Evolutionary conservation across 345 rosid genomes (phyloP).

Genomic region (Tarenaya hassleriana): DNA sequence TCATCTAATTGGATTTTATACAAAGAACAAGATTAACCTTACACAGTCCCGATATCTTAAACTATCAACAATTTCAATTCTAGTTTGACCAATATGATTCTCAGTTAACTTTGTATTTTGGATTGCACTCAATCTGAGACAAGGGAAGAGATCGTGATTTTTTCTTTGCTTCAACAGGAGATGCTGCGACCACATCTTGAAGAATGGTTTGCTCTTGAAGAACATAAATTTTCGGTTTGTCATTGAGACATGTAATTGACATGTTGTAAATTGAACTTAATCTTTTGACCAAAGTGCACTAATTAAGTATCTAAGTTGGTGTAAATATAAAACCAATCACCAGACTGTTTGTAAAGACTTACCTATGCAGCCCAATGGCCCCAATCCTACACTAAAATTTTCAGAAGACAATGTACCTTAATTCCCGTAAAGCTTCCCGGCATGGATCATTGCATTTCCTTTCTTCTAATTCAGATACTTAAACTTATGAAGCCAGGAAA

Average conservation of each 20-base stretch:
- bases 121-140: no score
- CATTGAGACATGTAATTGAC: constrained; percentile 16
- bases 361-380: constrained; percentile 12
- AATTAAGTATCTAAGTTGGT: constrained; percentile 5
- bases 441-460: neutral
- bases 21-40: no score
- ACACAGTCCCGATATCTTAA: no score
- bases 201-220: constrained; percentile 14
- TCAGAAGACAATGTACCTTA: neutral
- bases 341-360: constrained; percentile 13
- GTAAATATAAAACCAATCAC: neutral
- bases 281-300: constrained; percentile 3
- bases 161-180: constrained; percentile 21
- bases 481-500: constrained; percentile 10
- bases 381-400: neutral
- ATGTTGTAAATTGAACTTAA: constrained; percentile 14
- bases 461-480: neutral
- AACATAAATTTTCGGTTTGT: constrained; percentile 9
- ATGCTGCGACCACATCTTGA: constrained; percentile 31
- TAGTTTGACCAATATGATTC: no score
- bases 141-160: neutral
- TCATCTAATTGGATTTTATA: no score
- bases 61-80: no score
- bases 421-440: neutral
- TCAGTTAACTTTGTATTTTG: no score